Percentiles rank a stretch among this genome's conserved stretches.
Conservation (phyloP, 1,284 basidiomycete genomes). For the Bjerkandera adusta region DNA sequence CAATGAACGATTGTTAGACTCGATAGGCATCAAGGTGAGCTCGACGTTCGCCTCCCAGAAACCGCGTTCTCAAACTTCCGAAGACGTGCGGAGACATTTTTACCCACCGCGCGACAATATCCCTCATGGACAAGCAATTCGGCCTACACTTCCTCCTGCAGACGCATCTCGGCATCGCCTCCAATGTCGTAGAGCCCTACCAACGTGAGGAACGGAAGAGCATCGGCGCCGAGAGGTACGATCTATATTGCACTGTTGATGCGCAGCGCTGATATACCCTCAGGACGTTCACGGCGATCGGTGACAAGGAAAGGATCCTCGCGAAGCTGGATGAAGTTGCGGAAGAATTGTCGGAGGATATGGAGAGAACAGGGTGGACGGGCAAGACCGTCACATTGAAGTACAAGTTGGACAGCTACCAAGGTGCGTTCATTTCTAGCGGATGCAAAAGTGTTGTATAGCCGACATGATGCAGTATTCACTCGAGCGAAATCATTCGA, state of each 20-base stretch:
- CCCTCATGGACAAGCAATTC: constrained; percentile 84
- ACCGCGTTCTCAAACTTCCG: not conserved
- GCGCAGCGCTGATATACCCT: not conserved
- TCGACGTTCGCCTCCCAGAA: constrained; percentile 3
- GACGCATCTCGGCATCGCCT: constrained; percentile 82
- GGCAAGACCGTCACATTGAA: constrained; percentile 79
- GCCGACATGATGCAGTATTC: constrained; percentile 50
- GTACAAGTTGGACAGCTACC: constrained; percentile 78
- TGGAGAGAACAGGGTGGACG: constrained; percentile 68
- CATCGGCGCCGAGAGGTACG: constrained; percentile 83
- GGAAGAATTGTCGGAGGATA: constrained; percentile 76
- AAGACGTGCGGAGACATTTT: constrained; percentile 89
- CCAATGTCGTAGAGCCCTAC: constrained; percentile 75
- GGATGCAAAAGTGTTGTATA: not conserved
- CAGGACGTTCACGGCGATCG: constrained; percentile 76
- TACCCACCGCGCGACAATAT: constrained; percentile 65
- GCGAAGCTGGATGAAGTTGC: constrained; percentile 78
- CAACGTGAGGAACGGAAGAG: constrained; percentile 83
- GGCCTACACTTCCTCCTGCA: constrained; percentile 71
- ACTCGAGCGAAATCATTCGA: constrained; percentile 79
- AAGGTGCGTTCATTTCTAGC: constrained; percentile 44
- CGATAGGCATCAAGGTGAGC: constrained; percentile 78
- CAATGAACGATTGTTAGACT: constrained; percentile 81
- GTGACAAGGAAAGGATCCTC: constrained; percentile 64
- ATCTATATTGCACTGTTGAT: not conserved